These are phyloP conservation scores for Phaeosphaeria sp. DNA, from an alignment of 2,329 filamentous ascomycete genomes.

Conservation along the genomic window DNA sequence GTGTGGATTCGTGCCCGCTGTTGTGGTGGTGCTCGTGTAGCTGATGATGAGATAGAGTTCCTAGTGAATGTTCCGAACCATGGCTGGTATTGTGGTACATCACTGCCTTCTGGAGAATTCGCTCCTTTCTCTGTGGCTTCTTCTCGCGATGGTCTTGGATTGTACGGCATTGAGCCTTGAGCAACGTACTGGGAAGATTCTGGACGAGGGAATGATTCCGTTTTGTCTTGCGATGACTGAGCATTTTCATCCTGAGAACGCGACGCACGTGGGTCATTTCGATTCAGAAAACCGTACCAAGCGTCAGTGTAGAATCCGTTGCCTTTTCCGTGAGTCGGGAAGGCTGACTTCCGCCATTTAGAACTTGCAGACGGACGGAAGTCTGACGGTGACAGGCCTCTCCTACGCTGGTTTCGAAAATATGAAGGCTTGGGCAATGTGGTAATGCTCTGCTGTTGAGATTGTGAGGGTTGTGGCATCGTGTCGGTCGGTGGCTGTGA, in stretches of 20 bases:
- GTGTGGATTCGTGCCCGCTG: neutral
- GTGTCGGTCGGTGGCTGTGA: too few relatives aligned
- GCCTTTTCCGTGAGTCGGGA: neutral
- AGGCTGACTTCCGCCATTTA: neutral
- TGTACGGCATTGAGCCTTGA: neutral
- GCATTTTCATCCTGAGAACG: neutral
- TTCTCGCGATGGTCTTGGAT: neutral
- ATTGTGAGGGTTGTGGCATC: too few relatives aligned
- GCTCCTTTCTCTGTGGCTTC: neutral
- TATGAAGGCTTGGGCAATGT: neutral
- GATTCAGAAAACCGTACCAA: neutral
- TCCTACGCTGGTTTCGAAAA: neutral
- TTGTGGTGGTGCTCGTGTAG: neutral
- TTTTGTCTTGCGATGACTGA: neutral
- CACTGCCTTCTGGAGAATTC: too few relatives aligned
- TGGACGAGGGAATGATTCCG: neutral
- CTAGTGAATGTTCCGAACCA: neutral
- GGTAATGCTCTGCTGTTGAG: neutral
- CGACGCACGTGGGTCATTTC: neutral
- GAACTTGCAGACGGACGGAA: neutral
- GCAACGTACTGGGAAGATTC: neutral
- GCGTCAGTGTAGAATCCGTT: neutral
- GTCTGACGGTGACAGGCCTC: neutral
- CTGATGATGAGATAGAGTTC: neutral
- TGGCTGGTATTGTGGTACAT: too few relatives aligned